phyloP scores from a whole-genome alignment of 2,329 filamentous ascomycete species.

The Dendryphion nanum region DNA sequence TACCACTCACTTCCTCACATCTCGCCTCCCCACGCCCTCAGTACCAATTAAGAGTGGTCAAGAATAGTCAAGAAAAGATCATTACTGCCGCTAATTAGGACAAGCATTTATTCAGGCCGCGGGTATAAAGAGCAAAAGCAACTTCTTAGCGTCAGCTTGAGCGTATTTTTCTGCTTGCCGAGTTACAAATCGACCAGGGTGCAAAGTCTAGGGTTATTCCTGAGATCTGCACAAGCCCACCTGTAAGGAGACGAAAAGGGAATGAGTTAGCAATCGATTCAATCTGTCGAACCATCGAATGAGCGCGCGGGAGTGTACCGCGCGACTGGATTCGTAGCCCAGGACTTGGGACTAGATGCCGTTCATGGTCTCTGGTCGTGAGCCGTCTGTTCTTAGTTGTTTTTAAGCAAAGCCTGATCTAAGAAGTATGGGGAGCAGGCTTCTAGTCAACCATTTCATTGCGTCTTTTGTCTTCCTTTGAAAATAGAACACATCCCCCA shows the following conservation, averaged over 20 bases:
- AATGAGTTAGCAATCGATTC: conserved; percentile 7
- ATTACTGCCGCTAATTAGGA: not conserved
- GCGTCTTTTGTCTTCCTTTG: too few species aligned
- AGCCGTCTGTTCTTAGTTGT: too few species aligned
- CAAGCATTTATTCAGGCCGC: conserved; percentile 1
- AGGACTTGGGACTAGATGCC: conserved; percentile 6
- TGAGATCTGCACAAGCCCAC: too few species aligned
- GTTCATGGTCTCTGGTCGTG: conserved; percentile 1
- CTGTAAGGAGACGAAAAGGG: conserved; percentile 6
- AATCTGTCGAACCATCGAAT: conserved; percentile 1
- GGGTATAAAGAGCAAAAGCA: conserved; percentile 2
- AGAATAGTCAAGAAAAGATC: conserved; percentile 2
- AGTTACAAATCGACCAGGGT: conserved; percentile 4
- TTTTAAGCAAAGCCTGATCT: too few species aligned
- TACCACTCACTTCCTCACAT: not conserved
- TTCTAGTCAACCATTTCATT: too few species aligned
- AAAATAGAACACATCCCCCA: too few species aligned
- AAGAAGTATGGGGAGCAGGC: too few species aligned
- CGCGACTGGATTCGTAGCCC: conserved; percentile 5
- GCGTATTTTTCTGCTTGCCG: conserved; percentile 3
- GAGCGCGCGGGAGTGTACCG: too few species aligned
- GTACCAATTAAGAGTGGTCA: conserved; percentile 5
- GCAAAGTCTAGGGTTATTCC: conserved; percentile 2
- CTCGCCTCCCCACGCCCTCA: conserved; percentile 4
- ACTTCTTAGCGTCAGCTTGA: conserved; percentile 3